Evolutionary conservation across 208 protist species (phyloP).

Genomic region (Acanthamoeba healyi): DNA sequence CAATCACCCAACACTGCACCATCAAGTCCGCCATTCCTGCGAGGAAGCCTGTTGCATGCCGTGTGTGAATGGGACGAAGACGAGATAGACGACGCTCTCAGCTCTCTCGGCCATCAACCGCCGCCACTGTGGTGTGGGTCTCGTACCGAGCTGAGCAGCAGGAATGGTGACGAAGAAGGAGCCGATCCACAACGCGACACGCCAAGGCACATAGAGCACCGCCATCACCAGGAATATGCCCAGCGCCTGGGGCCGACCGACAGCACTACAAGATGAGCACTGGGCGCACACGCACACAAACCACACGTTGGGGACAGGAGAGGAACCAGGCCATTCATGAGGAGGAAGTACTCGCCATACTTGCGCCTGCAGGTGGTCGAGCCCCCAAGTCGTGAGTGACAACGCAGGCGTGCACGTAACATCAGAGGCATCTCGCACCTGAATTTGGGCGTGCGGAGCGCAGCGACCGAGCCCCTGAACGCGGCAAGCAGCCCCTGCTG

Average conservation of each 20-base stretch:
- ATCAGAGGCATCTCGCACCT: background rate
- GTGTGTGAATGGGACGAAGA: no score
- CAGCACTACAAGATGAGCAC: background rate
- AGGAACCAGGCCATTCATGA: conserved; percentile 39
- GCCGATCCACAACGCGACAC: background rate
- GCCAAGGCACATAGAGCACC: conserved; percentile 23
- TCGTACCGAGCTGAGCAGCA: background rate
- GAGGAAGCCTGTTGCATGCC: background rate
- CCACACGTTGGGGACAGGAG: background rate
- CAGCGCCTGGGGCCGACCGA: background rate
- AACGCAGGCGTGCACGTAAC: background rate
- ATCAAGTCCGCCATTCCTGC: conserved; percentile 25
- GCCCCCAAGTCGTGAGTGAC: background rate
- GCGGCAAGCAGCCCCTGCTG: background rate
- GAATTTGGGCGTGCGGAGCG: background rate
- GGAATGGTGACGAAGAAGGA: conserved; percentile 44
- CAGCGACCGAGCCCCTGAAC: background rate
- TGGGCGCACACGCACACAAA: background rate
- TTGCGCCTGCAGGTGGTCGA: background rate
- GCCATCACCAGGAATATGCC: conserved; percentile 34
- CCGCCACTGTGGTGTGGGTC: no score
- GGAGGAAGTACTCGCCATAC: conserved; percentile 22
- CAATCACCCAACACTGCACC: conserved; percentile 38
- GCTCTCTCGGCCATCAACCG: no score
- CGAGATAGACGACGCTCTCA: no score